A percentile compares a stretch with the other conserved stretches of the same genome.
Evolutionary conservation across 106 monocot genomes (phyloP).

Genomic region (Dioscorea dumetorum): DNA sequence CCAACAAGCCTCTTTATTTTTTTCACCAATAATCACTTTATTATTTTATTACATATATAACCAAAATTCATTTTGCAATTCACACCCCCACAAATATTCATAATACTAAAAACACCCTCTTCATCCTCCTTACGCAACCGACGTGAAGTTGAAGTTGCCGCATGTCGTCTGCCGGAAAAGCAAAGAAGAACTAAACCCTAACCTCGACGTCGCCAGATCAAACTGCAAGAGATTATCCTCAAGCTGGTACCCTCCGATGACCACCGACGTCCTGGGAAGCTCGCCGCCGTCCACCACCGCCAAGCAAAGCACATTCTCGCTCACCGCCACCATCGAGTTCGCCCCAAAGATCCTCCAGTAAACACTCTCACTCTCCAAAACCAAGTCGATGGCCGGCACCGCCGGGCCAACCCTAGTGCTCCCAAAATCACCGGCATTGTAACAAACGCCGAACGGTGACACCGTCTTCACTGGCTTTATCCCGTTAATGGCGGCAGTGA

Average conservation of each 20-base stretch:
- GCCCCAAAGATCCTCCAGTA: slow-evolving; percentile 45
- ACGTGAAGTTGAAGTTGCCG: slow-evolving; percentile 60
- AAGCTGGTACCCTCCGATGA: slow-evolving; percentile 60
- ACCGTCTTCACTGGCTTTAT: slow-evolving; percentile 18
- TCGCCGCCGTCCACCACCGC: slow-evolving; percentile 61
- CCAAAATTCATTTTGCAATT: no score
- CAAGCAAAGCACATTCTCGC: slow-evolving; percentile 34
- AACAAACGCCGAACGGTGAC: slow-evolving; percentile 47
- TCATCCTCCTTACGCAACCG: not conserved
- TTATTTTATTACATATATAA: no score
- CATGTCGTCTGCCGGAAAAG: slow-evolving; percentile 50
- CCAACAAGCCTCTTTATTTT: no score
- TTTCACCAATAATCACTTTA: no score
- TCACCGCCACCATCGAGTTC: slow-evolving; percentile 61
- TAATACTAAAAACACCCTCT: no score
- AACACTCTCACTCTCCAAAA: slow-evolving; percentile 27
- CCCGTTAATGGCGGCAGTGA: slow-evolving; percentile 9
- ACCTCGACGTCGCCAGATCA: slow-evolving; percentile 39
- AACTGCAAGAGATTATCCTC: slow-evolving; percentile 75
- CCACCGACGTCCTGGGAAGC: slow-evolving; percentile 38
- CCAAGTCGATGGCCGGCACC: slow-evolving; percentile 49
- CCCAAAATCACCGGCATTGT: slow-evolving; percentile 8
- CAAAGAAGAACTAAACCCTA: slow-evolving; percentile 61
- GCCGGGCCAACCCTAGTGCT: slow-evolving; percentile 47
- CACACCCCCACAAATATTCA: no score